Evolutionary conservation across 352 stramenopile species (phyloP).

Genomic region (Halophytophthora polymorphica): DNA sequence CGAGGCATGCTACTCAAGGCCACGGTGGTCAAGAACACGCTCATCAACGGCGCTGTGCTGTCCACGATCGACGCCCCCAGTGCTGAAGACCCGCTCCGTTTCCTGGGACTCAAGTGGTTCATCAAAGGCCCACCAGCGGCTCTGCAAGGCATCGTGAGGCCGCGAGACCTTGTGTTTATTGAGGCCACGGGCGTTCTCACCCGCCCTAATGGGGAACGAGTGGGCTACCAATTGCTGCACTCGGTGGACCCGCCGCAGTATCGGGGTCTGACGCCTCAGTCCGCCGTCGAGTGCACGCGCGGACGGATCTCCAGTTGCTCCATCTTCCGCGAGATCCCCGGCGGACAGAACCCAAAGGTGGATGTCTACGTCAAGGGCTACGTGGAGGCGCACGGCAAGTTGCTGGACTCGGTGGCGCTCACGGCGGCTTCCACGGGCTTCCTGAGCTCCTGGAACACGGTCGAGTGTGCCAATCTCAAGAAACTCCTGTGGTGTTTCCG

Average conservation of each 20-base stretch:
- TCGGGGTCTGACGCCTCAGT: slow-evolving; percentile 12
- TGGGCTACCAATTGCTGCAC: slow-evolving; percentile 40
- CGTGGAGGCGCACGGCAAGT: background rate
- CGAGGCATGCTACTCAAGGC: slow-evolving; percentile 48
- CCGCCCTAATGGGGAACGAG: background rate
- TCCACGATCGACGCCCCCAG: slow-evolving; percentile 31
- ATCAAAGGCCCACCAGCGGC: slow-evolving; percentile 24
- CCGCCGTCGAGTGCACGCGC: slow-evolving; percentile 25
- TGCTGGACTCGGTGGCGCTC: background rate
- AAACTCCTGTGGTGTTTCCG: slow-evolving; percentile 42
- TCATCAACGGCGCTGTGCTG: slow-evolving; percentile 35
- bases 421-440: background rate
- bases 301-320: slow-evolving; percentile 33
- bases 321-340: slow-evolving; percentile 21
- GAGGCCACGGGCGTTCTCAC: slow-evolving; percentile 28
- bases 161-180: slow-evolving; percentile 42
- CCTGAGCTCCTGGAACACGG: slow-evolving; percentile 7
- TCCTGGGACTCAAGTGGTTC: slow-evolving; percentile 40
- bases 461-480: slow-evolving; percentile 33
- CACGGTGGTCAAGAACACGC: slow-evolving; percentile 29
- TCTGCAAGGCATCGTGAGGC: slow-evolving; percentile 22
- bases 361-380: background rate
- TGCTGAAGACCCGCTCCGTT: slow-evolving; percentile 31
- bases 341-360: slow-evolving; percentile 17
- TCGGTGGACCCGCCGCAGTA: slow-evolving; percentile 23